A percentile compares a stretch with the other conserved stretches of the same genome.
Evolutionary conservation across 164 flowering plant species (phyloP).

Genomic region (Magnolia changhungtana): DNA sequence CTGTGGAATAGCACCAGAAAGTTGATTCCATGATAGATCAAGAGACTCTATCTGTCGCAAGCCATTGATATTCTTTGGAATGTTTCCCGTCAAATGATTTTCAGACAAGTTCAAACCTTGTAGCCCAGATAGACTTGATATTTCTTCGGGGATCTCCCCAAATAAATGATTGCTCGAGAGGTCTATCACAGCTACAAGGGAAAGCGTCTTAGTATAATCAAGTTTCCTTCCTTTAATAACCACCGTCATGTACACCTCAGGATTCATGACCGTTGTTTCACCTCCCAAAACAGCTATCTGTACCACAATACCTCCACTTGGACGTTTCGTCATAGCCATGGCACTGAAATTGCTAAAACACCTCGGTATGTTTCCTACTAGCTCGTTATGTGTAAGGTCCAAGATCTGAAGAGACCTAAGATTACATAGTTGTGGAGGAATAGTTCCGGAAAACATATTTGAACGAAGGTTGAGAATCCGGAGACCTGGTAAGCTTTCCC

Average conservation of each 20-base stretch:
- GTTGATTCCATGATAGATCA: conserved; percentile 3
- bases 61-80: conserved; percentile 7
- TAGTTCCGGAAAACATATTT: background rate
- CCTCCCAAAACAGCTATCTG: too few species aligned
- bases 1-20: conserved; percentile 2
- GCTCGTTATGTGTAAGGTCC: background rate
- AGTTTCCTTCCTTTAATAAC: background rate
- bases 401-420: background rate
- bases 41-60: conserved; percentile 8
- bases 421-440: background rate
- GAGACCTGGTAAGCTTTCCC: background rate
- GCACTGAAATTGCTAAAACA: background rate
- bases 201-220: background rate
- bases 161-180: conserved; percentile 22
- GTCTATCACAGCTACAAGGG: background rate
- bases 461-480: background rate
- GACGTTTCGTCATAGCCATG: background rate
- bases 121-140: background rate
- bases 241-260: background rate
- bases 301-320: rapidly evolving
- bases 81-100: conserved; percentile 10
- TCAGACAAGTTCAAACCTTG: conserved; percentile 6
- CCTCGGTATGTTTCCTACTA: background rate
- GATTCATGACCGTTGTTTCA: too few species aligned
- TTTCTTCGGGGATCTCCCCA: background rate